phyloP scores from a whole-genome alignment of 495 filamentous ascomycete genomes.

The Daldinia concentrica region DNA sequence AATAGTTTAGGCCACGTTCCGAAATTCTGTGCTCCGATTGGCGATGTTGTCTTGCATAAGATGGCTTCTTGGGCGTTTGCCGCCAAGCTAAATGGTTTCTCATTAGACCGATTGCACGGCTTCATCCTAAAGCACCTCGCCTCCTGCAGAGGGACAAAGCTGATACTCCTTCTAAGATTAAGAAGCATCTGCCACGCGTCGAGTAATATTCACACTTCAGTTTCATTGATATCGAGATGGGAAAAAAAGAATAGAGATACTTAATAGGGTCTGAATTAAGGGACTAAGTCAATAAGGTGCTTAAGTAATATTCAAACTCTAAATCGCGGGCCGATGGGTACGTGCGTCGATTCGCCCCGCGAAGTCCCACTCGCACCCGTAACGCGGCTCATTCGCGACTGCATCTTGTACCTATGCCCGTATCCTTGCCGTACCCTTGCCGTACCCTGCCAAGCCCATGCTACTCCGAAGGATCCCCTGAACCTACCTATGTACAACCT shows the following conservation, averaged over 20 bases:
- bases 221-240: not conserved
- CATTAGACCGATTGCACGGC: slow-evolving; percentile 18
- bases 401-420: slow-evolving; percentile 4
- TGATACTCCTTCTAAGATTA: slow-evolving; percentile 1
- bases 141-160: slow-evolving; percentile 6
- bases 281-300: slow-evolving; percentile 9
- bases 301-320: slow-evolving; percentile 23
- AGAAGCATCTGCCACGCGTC: not conserved
- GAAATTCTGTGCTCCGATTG: slow-evolving; percentile 26
- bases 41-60: slow-evolving; percentile 3
- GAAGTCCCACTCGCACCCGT: slow-evolving; percentile 15
- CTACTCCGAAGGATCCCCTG: slow-evolving; percentile 9
- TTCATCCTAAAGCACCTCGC: slow-evolving; percentile 8
- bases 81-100: slow-evolving; percentile 30
- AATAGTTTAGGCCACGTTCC: slow-evolving; percentile 35
- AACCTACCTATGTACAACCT: too few relatives aligned
- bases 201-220: not conserved
- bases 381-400: slow-evolving; percentile 13
- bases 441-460: slow-evolving; percentile 12
- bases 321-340: slow-evolving; percentile 14
- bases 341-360: slow-evolving; percentile 9
- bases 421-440: slow-evolving; percentile 2
- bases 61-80: not conserved
- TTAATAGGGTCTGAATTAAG: not conserved
- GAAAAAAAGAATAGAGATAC: slow-evolving; percentile 3